A percentile compares a stretch with the other conserved stretches of the same genome.
These are phyloP conservation scores for Paspalum notatum DNA, from an alignment of 176 grass and related monocot genomes.

Conservation along the genomic window DNA sequence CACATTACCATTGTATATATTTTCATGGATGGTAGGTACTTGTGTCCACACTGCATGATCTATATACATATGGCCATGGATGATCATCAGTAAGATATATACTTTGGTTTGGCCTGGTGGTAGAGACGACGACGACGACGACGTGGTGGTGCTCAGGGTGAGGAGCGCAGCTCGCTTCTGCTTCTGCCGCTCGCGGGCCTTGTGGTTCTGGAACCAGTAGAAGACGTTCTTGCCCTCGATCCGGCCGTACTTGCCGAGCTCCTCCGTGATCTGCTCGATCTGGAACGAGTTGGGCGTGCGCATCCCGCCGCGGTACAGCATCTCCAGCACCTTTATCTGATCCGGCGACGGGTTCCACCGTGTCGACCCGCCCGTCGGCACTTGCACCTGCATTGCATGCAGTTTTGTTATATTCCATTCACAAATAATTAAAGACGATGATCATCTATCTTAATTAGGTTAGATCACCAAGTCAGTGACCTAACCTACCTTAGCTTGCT, in stretches of 20 bases:
- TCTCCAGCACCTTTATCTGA: constrained; percentile 89
- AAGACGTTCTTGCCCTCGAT: constrained; percentile 98
- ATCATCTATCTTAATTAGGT: background rate
- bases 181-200: constrained; percentile 93
- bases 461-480: background rate
- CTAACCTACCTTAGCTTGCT: background rate
- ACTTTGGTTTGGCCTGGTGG: constrained; percentile 25
- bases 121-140: background rate
- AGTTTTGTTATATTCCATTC: too few species aligned
- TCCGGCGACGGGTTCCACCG: constrained; percentile 88
- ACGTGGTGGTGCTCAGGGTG: constrained; percentile 50
- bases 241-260: constrained; percentile 74
- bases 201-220: constrained; percentile 99
- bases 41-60: background rate
- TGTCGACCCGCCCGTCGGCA: constrained; percentile 59
- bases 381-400: constrained; percentile 53
- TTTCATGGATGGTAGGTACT: background rate
- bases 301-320: constrained; percentile 81
- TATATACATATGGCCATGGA: background rate
- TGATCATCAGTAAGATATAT: background rate
- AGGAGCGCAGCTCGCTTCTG: constrained; percentile 90
- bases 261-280: constrained; percentile 85
- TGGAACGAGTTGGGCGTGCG: constrained; percentile 77
- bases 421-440: too few species aligned
- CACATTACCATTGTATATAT: background rate